Base-by-base conservation (phyloP, 2,329 filamentous ascomycete species). In the Stromatinia cepivora region DNA sequence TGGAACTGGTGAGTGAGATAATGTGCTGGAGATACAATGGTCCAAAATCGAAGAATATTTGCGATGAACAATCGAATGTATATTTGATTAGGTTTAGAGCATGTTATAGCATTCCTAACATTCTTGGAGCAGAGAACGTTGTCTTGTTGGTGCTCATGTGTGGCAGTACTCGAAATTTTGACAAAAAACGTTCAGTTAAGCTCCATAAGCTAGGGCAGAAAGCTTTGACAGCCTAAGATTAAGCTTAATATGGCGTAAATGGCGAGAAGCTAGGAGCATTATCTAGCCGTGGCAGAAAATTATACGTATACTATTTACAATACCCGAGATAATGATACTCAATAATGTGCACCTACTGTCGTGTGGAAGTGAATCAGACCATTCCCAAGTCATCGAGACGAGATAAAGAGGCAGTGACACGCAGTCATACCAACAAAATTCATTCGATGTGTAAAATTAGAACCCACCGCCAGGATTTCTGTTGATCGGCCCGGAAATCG, bases 211-310 rank as follows among this genome's bases (percentile, higher is more conserved):
- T n/a, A 42, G 34, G 15, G 46, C 46, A 52, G n/a, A 39, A 25
- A 53, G 50, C 48, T 31, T 13, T 46, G 34, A 42, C 50, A 10
- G 31, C 36, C 50, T 42, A 42, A 31, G 10, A 61, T 62, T 62
- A 61, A 52, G 66, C 66, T 67, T 67, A 52, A 42, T 52, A n/a
- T 42, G 46, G 66, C 56, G 46, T 52, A 67, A 28, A 45, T 50
- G 66, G 42, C 39, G 42, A 20, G 53, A 25, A 42, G 10, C 34
- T 57, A 39, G 54, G 54, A 15, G 31, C 10, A 57, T 57, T 56
- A 42, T 25, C 25, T n/a, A 63, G 31, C 59, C 22, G 50, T 36
- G 11, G 20, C n/a, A 50, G 22, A 36, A 25, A n/a, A 34, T 31
- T 48, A 9, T 6, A n/a, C 36, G 54, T 7, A 20, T 25, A 36